phyloP scores from a whole-genome alignment of 1,139 yeast genomes.

The Zygoascus meyerae region DNA sequence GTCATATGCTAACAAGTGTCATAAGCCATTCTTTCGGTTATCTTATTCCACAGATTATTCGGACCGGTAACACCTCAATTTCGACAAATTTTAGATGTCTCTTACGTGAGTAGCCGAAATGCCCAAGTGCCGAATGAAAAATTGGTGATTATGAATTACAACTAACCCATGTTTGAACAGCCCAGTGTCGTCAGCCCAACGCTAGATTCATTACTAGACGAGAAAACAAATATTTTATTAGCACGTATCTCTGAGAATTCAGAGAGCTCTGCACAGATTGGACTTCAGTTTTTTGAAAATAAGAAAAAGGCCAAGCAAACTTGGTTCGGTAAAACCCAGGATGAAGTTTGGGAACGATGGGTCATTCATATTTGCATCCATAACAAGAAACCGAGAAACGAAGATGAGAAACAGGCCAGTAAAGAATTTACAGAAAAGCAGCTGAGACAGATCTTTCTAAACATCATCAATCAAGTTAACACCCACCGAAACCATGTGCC shows the following conservation, averaged over 20 bases:
- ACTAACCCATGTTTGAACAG: constrained; percentile 11
- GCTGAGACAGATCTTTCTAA: constrained; percentile 42
- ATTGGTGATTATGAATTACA: constrained; percentile 1
- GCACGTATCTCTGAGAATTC: too few relatives aligned
- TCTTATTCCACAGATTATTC: constrained; percentile 64
- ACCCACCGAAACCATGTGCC: constrained; percentile 62
- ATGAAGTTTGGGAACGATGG: constrained; percentile 48
- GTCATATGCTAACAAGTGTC: too few relatives aligned
- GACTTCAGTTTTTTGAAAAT: constrained; percentile 30
- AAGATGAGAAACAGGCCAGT: constrained; percentile 20
- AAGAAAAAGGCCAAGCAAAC: constrained; percentile 30
- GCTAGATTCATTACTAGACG: constrained; percentile 29
- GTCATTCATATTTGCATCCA: constrained; percentile 33
- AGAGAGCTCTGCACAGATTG: constrained; percentile 19
- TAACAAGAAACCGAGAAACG: constrained; percentile 15
- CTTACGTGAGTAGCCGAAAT: constrained; percentile 31
- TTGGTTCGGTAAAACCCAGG: constrained; percentile 40
- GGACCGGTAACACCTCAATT: constrained; percentile 58
- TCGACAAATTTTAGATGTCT: constrained; percentile 38
- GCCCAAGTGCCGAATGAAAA: constrained; percentile 8
- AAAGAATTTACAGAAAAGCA: constrained; percentile 19
- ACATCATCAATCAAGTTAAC: constrained; percentile 50
- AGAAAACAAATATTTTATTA: constrained; percentile 17
- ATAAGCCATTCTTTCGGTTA: constrained; percentile 55
- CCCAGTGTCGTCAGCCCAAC: constrained; percentile 29